phyloP scores from a whole-genome alignment of 495 filamentous ascomycete genomes.

The Hyaloscypha bicolor region DNA sequence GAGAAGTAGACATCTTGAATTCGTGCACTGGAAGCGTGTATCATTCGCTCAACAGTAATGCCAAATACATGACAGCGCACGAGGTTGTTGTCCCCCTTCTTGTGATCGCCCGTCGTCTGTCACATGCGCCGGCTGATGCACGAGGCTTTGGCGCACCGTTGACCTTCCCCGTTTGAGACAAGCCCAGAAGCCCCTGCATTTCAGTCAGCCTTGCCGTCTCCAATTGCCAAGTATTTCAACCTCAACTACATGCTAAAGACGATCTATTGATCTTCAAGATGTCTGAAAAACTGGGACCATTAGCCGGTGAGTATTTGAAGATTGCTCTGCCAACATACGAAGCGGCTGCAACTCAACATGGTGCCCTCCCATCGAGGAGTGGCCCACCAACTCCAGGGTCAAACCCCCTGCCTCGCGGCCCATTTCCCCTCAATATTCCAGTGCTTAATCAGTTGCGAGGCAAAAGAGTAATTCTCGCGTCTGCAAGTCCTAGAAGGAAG shows the following conservation, averaged over 20 bases:
- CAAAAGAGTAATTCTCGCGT: constrained; percentile 84
- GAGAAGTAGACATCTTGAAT: constrained; percentile 26
- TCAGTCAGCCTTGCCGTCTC: neutral
- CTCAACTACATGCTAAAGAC: neutral
- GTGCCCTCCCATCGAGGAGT: constrained; percentile 25
- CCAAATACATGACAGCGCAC: neutral
- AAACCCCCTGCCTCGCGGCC: constrained; percentile 34
- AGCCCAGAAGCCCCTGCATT: neutral
- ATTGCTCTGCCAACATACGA: constrained; percentile 38
- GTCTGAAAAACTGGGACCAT: constrained; percentile 22
- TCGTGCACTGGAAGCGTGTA: constrained; percentile 7
- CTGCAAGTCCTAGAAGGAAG: constrained; percentile 79
- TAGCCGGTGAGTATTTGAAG: neutral
- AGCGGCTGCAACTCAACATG: constrained; percentile 42
- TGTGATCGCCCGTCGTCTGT: constrained; percentile 4
- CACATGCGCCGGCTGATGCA: constrained; percentile 11
- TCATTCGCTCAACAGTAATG: constrained; percentile 3
- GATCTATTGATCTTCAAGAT: constrained; percentile 10
- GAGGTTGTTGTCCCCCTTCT: neutral
- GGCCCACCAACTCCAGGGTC: constrained; percentile 19
- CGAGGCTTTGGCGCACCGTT: neutral
- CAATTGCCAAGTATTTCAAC: neutral
- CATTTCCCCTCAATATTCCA: constrained; percentile 73
- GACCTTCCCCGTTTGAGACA: neutral
- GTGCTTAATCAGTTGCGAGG: constrained; percentile 69